Conservation (phyloP, 345 rosid genomes). For the Rubroshorea leprosula region DNA sequence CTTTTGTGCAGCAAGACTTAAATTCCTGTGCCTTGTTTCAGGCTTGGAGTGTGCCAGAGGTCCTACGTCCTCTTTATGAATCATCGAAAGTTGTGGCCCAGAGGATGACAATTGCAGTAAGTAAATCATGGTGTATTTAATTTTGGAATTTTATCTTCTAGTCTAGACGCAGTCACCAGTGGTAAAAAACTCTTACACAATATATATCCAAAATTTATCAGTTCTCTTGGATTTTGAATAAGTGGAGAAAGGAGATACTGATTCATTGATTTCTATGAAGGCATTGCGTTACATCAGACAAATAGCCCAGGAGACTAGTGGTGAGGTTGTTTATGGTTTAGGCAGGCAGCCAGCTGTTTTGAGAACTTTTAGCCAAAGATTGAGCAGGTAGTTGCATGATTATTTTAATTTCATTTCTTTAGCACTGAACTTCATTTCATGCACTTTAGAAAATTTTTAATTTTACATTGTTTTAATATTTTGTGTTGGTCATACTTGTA, state of each 20-base stretch:
- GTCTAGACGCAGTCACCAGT: no score
- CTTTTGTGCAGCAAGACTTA: not conserved
- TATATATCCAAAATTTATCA: no score
- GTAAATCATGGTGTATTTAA: slow-evolving; percentile 17
- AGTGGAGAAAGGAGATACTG: slow-evolving; percentile 2
- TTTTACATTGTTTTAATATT: no score
- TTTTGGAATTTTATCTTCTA: no score
- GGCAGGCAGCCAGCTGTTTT: slow-evolving; percentile 96
- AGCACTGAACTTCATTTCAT: not conserved
- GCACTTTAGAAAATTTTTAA: not conserved
- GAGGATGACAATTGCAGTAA: slow-evolving; percentile 85
- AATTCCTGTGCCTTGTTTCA: slow-evolving; percentile 18
- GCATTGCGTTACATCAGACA: slow-evolving; percentile 80
- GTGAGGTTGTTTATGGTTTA: slow-evolving; percentile 89
- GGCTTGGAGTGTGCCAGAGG: slow-evolving; percentile 99
- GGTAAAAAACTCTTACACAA: no score
- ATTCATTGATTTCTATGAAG: slow-evolving; percentile 35
- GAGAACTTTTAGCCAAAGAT: slow-evolving; percentile 88
- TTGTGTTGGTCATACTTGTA: slow-evolving; percentile 23
- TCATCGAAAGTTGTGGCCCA: slow-evolving; percentile 93
- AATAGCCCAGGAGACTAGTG: slow-evolving; percentile 92
- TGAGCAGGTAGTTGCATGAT: slow-evolving; percentile 61
- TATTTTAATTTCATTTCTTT: not conserved
- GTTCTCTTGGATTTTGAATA: no score
- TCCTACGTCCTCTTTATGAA: slow-evolving; percentile 88